phyloP scores from a whole-genome alignment of 2,329 filamentous ascomycete species.

The Lasiodiplodia citricola region DNA sequence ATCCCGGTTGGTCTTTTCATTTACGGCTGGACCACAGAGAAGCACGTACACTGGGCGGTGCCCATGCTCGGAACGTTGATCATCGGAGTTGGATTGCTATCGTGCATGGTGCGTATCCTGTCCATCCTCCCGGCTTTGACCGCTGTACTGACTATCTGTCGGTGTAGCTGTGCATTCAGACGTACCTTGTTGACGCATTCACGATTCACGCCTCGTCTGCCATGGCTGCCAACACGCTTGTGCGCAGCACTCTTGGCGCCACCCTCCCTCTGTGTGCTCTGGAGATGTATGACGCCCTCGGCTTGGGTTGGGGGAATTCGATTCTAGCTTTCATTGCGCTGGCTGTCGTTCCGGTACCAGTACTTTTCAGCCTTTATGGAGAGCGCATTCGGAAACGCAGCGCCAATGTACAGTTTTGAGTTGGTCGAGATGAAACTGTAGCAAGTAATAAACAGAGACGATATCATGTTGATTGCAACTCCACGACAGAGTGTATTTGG shows the following conservation, averaged over 20 bases:
- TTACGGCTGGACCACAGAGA: conserved; percentile 37
- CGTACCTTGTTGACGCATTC: conserved; percentile 70
- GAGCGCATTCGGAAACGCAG: conserved; percentile 47
- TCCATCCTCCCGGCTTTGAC: conserved; percentile 25
- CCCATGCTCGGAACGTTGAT: conserved; percentile 41
- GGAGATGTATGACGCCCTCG: conserved; percentile 63
- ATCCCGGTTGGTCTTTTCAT: conserved; percentile 34
- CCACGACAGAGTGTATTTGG: too few relatives aligned
- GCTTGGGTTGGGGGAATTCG: conserved; percentile 65
- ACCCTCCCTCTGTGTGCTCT: conserved; percentile 63
- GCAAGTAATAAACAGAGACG: conserved; percentile 30
- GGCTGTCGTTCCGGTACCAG: conserved; percentile 51
- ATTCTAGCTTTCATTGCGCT: conserved; percentile 59
- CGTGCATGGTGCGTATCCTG: conserved; percentile 31
- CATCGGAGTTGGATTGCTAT: conserved; percentile 52
- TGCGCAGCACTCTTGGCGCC: conserved; percentile 61
- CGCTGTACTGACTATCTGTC: conserved; percentile 31
- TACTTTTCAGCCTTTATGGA: conserved; percentile 53
- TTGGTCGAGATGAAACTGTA: conserved; percentile 14
- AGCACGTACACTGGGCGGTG: conserved; percentile 35
- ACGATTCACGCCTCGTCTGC: conserved; percentile 60
- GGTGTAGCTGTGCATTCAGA: conserved; percentile 49
- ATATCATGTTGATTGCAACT: too few relatives aligned
- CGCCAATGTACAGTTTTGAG: neutral
- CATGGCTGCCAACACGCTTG: conserved; percentile 66